Conservation (phyloP, 352 stramenopile genomes). For the Phytopythium boreale region DNA sequence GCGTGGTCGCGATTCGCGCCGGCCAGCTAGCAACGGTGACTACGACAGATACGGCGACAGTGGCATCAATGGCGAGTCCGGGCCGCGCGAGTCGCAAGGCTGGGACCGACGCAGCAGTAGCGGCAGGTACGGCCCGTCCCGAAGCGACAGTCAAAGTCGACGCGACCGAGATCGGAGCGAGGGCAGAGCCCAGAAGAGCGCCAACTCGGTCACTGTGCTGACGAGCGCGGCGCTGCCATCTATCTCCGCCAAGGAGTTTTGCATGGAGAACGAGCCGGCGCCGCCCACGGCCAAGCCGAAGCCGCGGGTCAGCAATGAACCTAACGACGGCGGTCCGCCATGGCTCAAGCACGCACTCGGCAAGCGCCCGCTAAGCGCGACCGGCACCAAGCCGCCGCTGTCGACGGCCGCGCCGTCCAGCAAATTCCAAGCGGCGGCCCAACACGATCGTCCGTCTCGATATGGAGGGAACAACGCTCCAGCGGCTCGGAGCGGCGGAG, state of each 20-base stretch:
- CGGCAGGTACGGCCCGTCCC: constrained; percentile 7
- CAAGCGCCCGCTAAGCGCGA: constrained; percentile 1
- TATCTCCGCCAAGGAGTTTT: constrained; percentile 57
- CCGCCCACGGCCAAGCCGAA: constrained; percentile 4
- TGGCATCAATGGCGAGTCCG: neutral
- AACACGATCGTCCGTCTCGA: constrained; percentile 11
- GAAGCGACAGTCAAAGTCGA: neutral
- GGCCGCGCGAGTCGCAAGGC: constrained; percentile 12
- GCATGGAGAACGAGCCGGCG: constrained; percentile 40
- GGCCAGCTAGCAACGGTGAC: neutral
- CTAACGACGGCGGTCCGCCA: neutral
- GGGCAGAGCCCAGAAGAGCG: constrained; percentile 11
- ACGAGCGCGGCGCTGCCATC: constrained; percentile 20
- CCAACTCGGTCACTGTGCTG: constrained; percentile 2
- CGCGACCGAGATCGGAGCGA: neutral
- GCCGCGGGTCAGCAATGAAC: neutral
- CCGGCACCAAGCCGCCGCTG: neutral
- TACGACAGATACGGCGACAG: neutral
- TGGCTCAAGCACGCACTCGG: constrained; percentile 4
- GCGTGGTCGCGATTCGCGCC: constrained; percentile 1
- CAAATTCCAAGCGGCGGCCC: neutral
- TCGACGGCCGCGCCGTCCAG: neutral
- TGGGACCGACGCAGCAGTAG: constrained; percentile 11
- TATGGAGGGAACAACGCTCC: constrained; percentile 7
- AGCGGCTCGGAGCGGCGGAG: neutral